Percentiles rank a stretch among this genome's conserved stretches.
Conservation (phyloP, 1,284 basidiomycete species). For the Fomitopsis palustris region DNA sequence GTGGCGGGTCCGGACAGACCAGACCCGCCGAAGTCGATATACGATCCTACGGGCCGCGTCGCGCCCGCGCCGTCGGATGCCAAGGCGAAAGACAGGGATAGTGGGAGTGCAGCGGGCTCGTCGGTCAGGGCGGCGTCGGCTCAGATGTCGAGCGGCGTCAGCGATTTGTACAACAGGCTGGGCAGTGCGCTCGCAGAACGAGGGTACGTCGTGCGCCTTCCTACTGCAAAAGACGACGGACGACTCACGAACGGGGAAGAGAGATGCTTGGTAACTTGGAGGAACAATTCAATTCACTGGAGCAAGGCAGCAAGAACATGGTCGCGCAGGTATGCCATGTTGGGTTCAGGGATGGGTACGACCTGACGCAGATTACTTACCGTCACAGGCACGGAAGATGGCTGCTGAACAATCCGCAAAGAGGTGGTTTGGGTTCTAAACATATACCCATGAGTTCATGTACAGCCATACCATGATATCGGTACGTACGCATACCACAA, state of each 20-base stretch:
- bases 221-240: not conserved
- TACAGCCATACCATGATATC: not conserved
- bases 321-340: conserved; percentile 46
- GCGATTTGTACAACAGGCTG: conserved; percentile 43
- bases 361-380: too few relatives aligned
- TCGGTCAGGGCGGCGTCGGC: conserved; percentile 18
- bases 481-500: too few relatives aligned
- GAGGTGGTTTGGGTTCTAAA: conserved; percentile 9
- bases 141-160: conserved; percentile 33
- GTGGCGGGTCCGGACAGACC: conserved; percentile 66
- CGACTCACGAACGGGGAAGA: conserved; percentile 26
- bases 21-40: conserved; percentile 20
- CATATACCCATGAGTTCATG: not conserved
- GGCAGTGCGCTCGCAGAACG: conserved; percentile 56
- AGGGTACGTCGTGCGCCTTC: conserved; percentile 41
- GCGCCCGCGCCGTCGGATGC: conserved; percentile 4
- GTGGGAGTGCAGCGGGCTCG: not conserved
- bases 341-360: not conserved
- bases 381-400: conserved; percentile 7
- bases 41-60: conserved; percentile 7
- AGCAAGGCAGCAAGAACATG: conserved; percentile 64
- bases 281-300: conserved; percentile 57
- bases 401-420: conserved; percentile 12
- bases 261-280: conserved; percentile 59
- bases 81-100: conserved; percentile 2